Evolutionary conservation across 2,329 filamentous ascomycete genomes (phyloP).

Genomic region (Xylariaceae sp.): DNA sequence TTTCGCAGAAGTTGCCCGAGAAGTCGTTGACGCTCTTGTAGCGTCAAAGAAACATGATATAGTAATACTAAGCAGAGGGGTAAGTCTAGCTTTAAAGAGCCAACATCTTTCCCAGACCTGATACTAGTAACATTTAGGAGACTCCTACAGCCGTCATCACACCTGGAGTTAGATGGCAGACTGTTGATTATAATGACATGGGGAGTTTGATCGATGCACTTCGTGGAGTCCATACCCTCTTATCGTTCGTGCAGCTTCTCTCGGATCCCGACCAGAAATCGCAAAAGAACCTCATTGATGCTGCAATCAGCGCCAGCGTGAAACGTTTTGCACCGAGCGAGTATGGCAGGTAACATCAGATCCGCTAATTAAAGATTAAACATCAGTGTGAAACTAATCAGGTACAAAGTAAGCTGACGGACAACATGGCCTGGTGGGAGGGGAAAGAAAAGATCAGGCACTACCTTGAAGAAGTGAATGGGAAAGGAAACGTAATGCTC

Average conservation of each 20-base stretch:
- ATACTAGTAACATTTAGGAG: conserved; percentile 30
- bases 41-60: conserved; percentile 58
- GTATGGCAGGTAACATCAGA: conserved; percentile 47
- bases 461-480: conserved; percentile 59
- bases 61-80: conserved; percentile 55
- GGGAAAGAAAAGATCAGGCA: conserved; percentile 56
- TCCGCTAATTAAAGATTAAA: background rate
- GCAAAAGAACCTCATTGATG: conserved; percentile 64
- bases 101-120: background rate
- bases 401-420: conserved; percentile 6
- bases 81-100: conserved; percentile 29
- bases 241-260: conserved; percentile 55
- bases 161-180: conserved; percentile 46
- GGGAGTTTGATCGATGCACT: conserved; percentile 46
- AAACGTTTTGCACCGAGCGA: conserved; percentile 68
- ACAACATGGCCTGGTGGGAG: conserved; percentile 53
- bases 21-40: conserved; percentile 57
- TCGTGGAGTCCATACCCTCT: conserved; percentile 55
- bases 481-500: conserved; percentile 46
- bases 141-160: conserved; percentile 17
- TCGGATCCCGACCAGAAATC: conserved; percentile 43
- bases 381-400: background rate
- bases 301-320: conserved; percentile 63
- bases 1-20: conserved; percentile 56
- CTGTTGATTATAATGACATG: conserved; percentile 52